Evolutionary conservation across 192 early-diverging fungal genomes (phyloP).

Genomic region (Backusella parvicylindrica): DNA sequence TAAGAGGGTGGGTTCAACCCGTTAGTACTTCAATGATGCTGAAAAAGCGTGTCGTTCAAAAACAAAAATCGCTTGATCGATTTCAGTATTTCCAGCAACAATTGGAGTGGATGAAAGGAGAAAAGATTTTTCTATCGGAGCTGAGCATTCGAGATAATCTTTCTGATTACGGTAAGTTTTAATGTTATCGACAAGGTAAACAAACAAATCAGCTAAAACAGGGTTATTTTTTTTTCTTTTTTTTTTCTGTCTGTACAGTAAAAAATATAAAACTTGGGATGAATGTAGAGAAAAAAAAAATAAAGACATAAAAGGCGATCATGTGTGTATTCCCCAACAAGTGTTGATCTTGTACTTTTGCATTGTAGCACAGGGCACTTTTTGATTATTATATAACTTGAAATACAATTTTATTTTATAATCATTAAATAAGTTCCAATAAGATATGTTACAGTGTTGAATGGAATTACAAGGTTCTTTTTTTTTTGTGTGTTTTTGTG

Average conservation of each 20-base stretch:
- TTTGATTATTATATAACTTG: not conserved
- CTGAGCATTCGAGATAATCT: constrained; percentile 26
- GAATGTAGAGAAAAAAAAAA: not conserved
- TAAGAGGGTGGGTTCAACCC: constrained; percentile 34
- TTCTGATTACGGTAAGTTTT: constrained; percentile 35
- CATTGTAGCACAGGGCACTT: not conserved
- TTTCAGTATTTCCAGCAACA: constrained; percentile 31
- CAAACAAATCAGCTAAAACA: not conserved
- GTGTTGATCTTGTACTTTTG: not conserved
- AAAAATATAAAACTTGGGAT: not conserved
- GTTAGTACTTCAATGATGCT: constrained; percentile 47
- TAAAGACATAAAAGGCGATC: not conserved
- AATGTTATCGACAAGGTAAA: not conserved
- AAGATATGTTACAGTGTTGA: not conserved
- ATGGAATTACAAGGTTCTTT: not conserved
- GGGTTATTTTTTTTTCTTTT: not conserved
- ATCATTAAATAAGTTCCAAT: not conserved
- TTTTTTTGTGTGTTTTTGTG: too few species aligned
- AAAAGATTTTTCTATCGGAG: constrained; percentile 27
- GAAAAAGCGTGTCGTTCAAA: constrained; percentile 35
- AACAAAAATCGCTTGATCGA: constrained; percentile 32
- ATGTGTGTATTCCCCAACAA: not conserved
- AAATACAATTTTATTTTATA: not conserved
- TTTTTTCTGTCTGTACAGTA: too few species aligned
- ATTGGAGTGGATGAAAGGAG: constrained; percentile 30